Evolutionary conservation across 2,329 filamentous ascomycete species (phyloP), one percentile per base, ranked within the genome.

Genomic region (Alternaria arbusti): DNA sequence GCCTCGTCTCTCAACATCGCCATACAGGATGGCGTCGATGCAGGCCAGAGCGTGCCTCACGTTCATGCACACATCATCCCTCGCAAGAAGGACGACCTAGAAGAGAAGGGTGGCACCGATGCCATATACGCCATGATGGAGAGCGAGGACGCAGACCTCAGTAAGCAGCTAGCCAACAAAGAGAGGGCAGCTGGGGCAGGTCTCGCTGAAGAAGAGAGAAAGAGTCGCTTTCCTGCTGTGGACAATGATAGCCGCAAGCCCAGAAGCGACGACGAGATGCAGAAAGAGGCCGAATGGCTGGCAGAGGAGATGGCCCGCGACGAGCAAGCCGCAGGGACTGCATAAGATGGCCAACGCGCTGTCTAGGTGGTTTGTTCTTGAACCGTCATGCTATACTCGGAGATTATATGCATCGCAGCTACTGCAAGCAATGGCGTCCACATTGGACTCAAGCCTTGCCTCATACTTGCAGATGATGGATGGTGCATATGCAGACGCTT

Each of bases 61-160:
- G 89, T 97, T 13, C 96, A 99, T 82, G 91, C 94, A 25, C 96
- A 99, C 82, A 87, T 97, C 52, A 95, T 97, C 57, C 94, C 94
- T 20, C 84, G 94, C 36, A 84, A 83, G 62, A 83, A 82, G 61
- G 86, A 82, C 9, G 88, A 90, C 80, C 74, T 89, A 43, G 85
- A 89, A 57, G 76, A 85, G 78, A 77, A 83, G 67, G 84, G 87
- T 11, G 85, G 87, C 52, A 87, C 84, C 9, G 94, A 97, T 80
- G 88, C 87, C 64, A 87, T 99, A 55, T 98, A 99, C 81, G 88
- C 89, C 66, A 86, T 89, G 82, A 87, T 99, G 84, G 93, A 97
- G 74, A 87, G 87, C 26, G 92, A 97, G 80, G 91, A 93, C 68
- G 95, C 94, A 1, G 91, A 98, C 81, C 84, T 98, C 13, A 91